Conservation (phyloP, 345 rosid species). For the Odontarrhena argentea region DNA sequence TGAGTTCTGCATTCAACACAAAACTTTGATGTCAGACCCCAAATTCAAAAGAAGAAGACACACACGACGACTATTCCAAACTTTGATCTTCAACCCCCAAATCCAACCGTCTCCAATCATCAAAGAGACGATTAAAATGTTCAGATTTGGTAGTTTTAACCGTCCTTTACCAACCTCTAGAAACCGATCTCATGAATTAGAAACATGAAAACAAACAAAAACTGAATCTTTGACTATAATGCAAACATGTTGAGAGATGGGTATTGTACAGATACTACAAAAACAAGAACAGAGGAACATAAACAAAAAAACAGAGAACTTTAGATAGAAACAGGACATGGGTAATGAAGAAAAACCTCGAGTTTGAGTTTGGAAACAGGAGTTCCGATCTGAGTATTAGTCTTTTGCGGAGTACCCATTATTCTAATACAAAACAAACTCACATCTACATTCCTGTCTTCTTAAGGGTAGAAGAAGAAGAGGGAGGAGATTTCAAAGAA, state of each 20-base stretch:
- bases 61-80: too few relatives aligned
- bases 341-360: slow-evolving; percentile 49
- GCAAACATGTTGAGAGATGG: slow-evolving; percentile 15
- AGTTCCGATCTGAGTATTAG: slow-evolving; percentile 47
- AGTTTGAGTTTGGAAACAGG: slow-evolving; percentile 56
- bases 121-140: not conserved
- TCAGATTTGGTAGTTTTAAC: not conserved
- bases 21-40: not conserved
- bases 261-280: not conserved
- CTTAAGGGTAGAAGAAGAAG: slow-evolving; percentile 1
- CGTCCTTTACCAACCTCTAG: not conserved
- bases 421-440: slow-evolving; percentile 29
- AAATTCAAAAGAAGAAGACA: not conserved
- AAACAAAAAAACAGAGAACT: not conserved
- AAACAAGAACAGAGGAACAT: slow-evolving; percentile 3
- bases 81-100: not conserved
- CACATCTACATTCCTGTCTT: slow-evolving; percentile 24
- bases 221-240: slow-evolving; percentile 9
- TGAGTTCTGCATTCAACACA: slow-evolving; percentile 62
- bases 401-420: slow-evolving; percentile 78
- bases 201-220: not conserved
- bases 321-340: slow-evolving; percentile 25
- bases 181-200: not conserved
- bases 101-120: not conserved
- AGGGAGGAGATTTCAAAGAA: slow-evolving; percentile 40